Base-by-base conservation (phyloP, 1,284 basidiomycete species). In the Abortiporus biennis region DNA sequence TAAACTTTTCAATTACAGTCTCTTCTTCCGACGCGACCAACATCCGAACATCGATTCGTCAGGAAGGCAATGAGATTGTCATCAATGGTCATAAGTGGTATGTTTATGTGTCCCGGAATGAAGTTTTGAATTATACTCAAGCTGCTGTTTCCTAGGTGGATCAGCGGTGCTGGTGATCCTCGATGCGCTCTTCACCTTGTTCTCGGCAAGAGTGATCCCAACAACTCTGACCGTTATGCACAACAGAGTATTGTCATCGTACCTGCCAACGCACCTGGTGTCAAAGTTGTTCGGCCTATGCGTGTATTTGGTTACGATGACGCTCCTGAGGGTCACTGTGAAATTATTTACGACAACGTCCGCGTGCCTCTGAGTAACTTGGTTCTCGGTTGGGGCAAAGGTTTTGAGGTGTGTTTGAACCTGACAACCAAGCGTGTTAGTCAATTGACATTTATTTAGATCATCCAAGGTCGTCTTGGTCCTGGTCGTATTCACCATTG, bases 401-500 rank as follows among this genome's bases (percentile, higher is more conserved):
- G 94, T 19, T 97, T 97, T 51, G 94, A 92, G 69, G 83, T 85
- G 44, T 25, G 8, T 21, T n/a, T 16, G 8, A 19, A 19, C 19
- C 29, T 30, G 32, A 29, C n/a, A n/a, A n/a, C n/a, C n/a, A n/a
- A 16, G 19, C 8, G 25, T 36, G 12, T 37, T 34, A 20, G 35
- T 17, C 44, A 16, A 17, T 27, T 9, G 9, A 29, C 33, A 16
- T 35, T 22, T 12, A 9, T 30, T n/a, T 42, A 92, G 79, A 96
- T 99, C 55, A 93, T 98, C 50, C 95, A 98, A 77, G 95, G 94
- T 25, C 85, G 95, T 54, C 82, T 99, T 42, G 95, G 88, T 36
- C 95, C 95, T 44, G 95, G 95, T 19, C 85, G 96, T 44, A 89
- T 98, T 54, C 95, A 98, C 62, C 95, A 99, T 64, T 96, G 93